These are phyloP conservation scores for Cylindrotheca fusiformis DNA, from an alignment of 108 stramenopile species.

Conservation along the genomic window DNA sequence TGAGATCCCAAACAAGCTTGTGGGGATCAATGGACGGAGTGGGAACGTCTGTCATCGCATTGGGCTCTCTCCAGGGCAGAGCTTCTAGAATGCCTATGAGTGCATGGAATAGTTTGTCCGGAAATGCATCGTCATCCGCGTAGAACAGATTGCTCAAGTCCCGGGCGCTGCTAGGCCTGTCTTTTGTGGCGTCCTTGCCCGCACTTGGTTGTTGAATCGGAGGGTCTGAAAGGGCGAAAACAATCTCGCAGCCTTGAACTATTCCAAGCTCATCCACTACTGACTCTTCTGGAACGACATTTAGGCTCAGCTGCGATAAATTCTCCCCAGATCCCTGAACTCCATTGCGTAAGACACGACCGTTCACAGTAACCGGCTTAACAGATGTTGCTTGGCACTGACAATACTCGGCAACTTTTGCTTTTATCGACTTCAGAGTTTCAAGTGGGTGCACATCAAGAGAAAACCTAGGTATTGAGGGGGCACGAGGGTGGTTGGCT, in stretches of 20 bases:
- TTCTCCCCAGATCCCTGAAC: conserved; percentile 12
- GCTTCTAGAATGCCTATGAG: conserved; percentile 66
- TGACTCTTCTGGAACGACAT: conserved; percentile 50
- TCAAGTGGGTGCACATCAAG: conserved; percentile 85
- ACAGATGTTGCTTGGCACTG: conserved; percentile 48
- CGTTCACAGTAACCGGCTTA: conserved; percentile 55
- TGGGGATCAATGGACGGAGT: conserved; percentile 36
- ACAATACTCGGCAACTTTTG: conserved; percentile 59
- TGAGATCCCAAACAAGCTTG: conserved; percentile 87
- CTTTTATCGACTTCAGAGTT: conserved; percentile 67
- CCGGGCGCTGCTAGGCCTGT: conserved; percentile 13
- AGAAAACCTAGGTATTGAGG: conserved; percentile 48
- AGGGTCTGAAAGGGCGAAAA: conserved; percentile 59
- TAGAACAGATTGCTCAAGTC: conserved; percentile 67
- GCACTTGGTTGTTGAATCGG: conserved; percentile 12
- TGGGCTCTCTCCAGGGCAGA: conserved; percentile 42
- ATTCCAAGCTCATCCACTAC: conserved; percentile 75
- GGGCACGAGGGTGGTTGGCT: conserved; percentile 4
- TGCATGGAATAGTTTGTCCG: conserved; percentile 63
- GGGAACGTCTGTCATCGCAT: conserved; percentile 19
- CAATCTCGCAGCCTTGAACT: conserved; percentile 72
- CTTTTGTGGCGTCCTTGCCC: background rate
- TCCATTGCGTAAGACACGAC: conserved; percentile 18
- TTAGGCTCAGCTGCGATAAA: conserved; percentile 34
- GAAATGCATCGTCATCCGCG: conserved; percentile 47